Evolutionary conservation across 2,329 filamentous ascomycete species (phyloP).

Genomic region (Neofusicoccum sp.): DNA sequence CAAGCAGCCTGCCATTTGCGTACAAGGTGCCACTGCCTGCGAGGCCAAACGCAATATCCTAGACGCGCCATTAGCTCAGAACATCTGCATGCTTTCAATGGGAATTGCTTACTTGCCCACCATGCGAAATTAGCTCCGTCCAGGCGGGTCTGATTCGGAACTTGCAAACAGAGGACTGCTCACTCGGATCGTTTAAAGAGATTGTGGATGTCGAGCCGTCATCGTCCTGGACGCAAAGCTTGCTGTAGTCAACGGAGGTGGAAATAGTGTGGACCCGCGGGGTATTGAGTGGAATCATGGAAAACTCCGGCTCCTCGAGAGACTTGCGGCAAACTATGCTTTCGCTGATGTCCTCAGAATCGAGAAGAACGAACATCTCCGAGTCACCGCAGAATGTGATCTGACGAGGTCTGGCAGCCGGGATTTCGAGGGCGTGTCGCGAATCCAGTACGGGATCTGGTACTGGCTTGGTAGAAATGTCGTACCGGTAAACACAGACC

Average conservation of each 20-base stretch:
- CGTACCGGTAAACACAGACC: conserved; percentile 69
- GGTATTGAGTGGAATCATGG: background rate
- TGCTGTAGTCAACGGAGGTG: conserved; percentile 18
- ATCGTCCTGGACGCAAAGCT: background rate
- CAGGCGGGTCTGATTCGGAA: conserved; percentile 19
- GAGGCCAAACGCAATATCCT: conserved; percentile 61
- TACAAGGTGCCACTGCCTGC: conserved; percentile 76
- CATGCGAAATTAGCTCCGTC: conserved; percentile 34
- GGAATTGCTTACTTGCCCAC: conserved; percentile 37
- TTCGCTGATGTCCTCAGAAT: conserved; percentile 31
- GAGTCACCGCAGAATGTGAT: conserved; percentile 46
- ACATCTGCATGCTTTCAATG: background rate
- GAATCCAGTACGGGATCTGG: conserved; percentile 33
- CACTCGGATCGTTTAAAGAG: background rate
- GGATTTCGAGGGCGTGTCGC: conserved; percentile 22
- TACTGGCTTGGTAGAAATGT: conserved; percentile 55
- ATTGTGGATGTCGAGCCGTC: background rate
- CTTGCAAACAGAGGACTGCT: background rate
- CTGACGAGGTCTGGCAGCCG: conserved; percentile 39
- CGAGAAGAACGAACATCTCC: conserved; percentile 35
- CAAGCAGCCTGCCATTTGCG: conserved; percentile 69
- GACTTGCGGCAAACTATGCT: conserved; percentile 2
- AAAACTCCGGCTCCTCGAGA: background rate
- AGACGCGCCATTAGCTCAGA: conserved; percentile 16
- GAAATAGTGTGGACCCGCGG: background rate